phyloP scores from a whole-genome alignment of 1,284 basidiomycete genomes.

The Puccinia coronata region DNA sequence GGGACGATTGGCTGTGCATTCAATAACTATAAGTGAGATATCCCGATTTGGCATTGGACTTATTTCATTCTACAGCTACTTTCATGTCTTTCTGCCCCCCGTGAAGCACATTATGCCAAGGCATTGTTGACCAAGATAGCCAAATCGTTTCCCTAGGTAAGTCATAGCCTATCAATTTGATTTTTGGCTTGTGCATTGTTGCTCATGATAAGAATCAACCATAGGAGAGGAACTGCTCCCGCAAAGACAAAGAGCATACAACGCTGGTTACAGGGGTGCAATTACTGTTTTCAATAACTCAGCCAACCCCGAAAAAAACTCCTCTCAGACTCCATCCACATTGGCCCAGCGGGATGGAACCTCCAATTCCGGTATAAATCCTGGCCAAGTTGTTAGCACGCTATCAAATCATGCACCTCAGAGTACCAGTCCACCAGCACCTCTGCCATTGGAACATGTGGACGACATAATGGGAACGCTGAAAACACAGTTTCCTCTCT shows the following conservation, averaged over 20 bases:
- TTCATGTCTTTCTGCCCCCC: slow-evolving; percentile 75
- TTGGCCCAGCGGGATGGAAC: slow-evolving; percentile 55
- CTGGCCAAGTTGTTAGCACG: too few species aligned
- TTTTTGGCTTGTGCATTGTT: too few species aligned
- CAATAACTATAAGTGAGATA: slow-evolving; percentile 93
- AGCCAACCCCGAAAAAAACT: slow-evolving; percentile 50
- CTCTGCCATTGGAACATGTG: slow-evolving; percentile 84
- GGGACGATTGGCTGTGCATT: slow-evolving; percentile 82
- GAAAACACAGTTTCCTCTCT: slow-evolving; percentile 93
- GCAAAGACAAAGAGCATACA: slow-evolving; percentile 43
- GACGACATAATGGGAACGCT: slow-evolving; percentile 93
- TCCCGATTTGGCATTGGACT: slow-evolving; percentile 99
- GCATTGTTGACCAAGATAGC: slow-evolving; percentile 87
- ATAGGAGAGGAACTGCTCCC: slow-evolving; percentile 55
- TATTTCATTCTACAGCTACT: slow-evolving; percentile 96
- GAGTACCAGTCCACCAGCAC: slow-evolving; percentile 58
- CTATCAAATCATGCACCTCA: slow-evolving; percentile 29
- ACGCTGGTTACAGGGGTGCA: slow-evolving; percentile 42
- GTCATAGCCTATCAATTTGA: slow-evolving; percentile 55
- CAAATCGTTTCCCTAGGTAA: slow-evolving; percentile 86
- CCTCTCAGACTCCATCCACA: slow-evolving; percentile 51
- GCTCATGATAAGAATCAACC: background rate
- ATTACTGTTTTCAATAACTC: slow-evolving; percentile 47
- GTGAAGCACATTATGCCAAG: slow-evolving; percentile 89
- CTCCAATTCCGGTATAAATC: slow-evolving; percentile 46